Base-by-base conservation (phyloP, 352 stramenopile genomes). In the Phytopythium chamaehyphon region DNA sequence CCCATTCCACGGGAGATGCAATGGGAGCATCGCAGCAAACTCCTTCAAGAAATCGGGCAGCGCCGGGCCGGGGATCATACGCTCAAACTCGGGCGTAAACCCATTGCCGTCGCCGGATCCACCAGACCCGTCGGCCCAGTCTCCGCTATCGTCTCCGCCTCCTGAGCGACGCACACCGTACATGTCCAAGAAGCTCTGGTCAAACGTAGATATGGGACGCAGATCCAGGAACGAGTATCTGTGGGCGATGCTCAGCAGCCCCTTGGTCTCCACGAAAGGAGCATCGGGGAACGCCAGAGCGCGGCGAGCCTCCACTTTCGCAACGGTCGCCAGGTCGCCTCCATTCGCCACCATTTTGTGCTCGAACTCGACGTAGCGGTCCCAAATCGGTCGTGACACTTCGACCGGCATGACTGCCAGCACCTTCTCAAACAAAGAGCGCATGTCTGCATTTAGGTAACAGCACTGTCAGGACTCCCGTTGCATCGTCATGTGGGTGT, bases 391-490 rank as follows among this genome's bases (percentile, higher is more conserved):
- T 39, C 83, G 83, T 18, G 83, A 88, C 28, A 85, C 69, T 18
- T 93, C 83, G 2, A 82, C 66, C 2, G 83, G 72, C 81, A 95
- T 93, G 11, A 95, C 80, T 0, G 82, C 86, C 22, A 95, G 65
- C 39, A 93, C 83, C 54, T 95, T 93, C 43, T 95, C 85, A 52
- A 95, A 95, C 50, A 93, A 57, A 23, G 83, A 91, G 16, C 85
- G 83, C 77, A 93, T 93, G 55, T 95, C 85, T 95, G 59, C 24
- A 61, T 51, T 23, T 49, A 23, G 33, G n/a, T 12, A 62, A 2
- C 40, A 28, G 28, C 15, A 28, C 18, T n/a, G 33, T 54, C 46
- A 62, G 33, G 40, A 4, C 0, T 40, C 3, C 23, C 6, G 33
- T 12, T 5, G 1, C n/a, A 11, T 45, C 9, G 15, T 38, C 18